phyloP scores from a whole-genome alignment of 176 grass and related monocot genomes.

The Avena insularis region DNA sequence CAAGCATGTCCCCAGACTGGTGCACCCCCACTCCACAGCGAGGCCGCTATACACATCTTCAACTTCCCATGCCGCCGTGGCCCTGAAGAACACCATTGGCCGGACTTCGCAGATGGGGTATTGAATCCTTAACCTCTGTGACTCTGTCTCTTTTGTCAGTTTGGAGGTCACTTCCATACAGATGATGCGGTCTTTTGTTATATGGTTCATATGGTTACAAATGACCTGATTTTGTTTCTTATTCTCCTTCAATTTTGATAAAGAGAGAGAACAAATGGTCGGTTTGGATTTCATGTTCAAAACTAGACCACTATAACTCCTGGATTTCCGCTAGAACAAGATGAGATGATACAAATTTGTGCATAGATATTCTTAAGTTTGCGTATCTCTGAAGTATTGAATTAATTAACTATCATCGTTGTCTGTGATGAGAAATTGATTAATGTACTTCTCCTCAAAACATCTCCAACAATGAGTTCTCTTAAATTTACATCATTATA shows the following conservation, averaged over 20 bases:
- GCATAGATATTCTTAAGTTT: not conserved
- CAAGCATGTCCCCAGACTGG: no score
- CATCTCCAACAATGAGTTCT: not conserved
- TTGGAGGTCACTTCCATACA: not conserved
- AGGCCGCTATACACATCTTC: no score
- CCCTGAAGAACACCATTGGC: conserved; percentile 47
- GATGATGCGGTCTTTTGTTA: not conserved
- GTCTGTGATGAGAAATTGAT: not conserved
- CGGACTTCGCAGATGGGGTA: conserved; percentile 66
- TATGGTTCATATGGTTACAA: not conserved
- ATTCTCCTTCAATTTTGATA: not conserved
- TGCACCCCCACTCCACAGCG: no score
- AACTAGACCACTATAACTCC: not conserved
- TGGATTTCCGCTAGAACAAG: not conserved
- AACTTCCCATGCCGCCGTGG: no score
- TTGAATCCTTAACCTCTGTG: not conserved
- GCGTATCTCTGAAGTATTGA: not conserved
- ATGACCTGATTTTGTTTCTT: not conserved
- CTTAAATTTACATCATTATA: not conserved
- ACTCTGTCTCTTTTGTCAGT: not conserved
- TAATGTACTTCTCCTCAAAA: not conserved
- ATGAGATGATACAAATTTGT: not conserved
- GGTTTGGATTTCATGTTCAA: no score
- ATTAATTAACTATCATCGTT: not conserved
- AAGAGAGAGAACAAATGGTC: no score